Evolutionary conservation across 2,329 filamentous ascomycete species (phyloP), one percentile per base, ranked within the genome.

Genomic region (Penicillium sp.): DNA sequence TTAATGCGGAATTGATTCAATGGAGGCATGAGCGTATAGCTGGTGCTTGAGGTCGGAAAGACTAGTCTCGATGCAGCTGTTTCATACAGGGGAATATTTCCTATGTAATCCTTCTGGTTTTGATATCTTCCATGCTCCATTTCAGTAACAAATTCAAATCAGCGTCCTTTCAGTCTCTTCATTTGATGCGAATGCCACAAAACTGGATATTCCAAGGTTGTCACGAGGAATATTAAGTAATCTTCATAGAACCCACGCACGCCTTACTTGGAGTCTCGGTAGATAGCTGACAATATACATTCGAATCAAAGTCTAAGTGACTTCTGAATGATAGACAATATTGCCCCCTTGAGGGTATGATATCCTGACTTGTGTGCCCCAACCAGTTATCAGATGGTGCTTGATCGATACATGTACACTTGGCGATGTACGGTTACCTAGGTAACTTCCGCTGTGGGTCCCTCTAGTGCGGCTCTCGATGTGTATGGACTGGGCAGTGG

Each of bases 1-100:
- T 48, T 7, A 35, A 49, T 24, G 20, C 29, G 10, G 51, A 35
- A 2, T 14, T 48, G n/a, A 34, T 53, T 34, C 14, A 47, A 42
- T 37, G 24, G n/a, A 37, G 22, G 4, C 13, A 46, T 46, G 40
- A 52, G 13, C 5, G n/a, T 7, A 38, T 37, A 37, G 31, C 24
- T 38, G 32, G 31, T 16, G 50, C 13, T 16, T 18, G 4, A 11
- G 1, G 5, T 31, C 31, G 11, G 7, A 11, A n/a, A 16, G 10
- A 14, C 10, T 13, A 22, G 14, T 26, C 1, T 22, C 3, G 9
- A 35, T 9, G 5, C 9, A 1, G 20, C 16, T 26, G 14, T 29
- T 26, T 37, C 13, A 38, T 14, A 10, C 16, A 9, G 10, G 16
- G 5, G 9, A 20, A 26, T 24, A 29, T n/a, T 10, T 18, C 13